Conservation (phyloP, 805 yeast species). For the Ogataea thermomethanolica region DNA sequence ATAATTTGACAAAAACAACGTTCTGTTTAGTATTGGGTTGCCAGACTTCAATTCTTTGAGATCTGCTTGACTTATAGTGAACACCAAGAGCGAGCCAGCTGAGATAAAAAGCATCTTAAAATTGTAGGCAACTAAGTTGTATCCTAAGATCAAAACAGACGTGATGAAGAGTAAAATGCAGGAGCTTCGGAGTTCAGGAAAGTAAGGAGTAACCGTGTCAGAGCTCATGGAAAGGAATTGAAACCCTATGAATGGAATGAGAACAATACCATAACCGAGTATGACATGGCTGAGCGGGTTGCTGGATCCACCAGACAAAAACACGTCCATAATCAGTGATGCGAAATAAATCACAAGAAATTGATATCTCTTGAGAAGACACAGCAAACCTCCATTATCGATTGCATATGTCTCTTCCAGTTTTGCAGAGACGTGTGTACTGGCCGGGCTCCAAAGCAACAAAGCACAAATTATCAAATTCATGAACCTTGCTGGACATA, state of each 20-base stretch:
- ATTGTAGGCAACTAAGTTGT: conserved; percentile 21
- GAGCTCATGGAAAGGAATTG: conserved; percentile 11
- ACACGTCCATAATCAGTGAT: conserved; percentile 17
- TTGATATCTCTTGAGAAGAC: conserved; percentile 17
- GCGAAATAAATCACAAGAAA: conserved; percentile 14
- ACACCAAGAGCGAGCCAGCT: conserved; percentile 29
- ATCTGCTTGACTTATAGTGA: conserved; percentile 31
- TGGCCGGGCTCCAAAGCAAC: conserved; percentile 12
- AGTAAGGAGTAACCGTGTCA: too few species aligned
- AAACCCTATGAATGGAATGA: conserved; percentile 22
- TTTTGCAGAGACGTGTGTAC: conserved; percentile 17
- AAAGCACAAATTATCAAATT: conserved; percentile 24
- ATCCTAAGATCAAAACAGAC: conserved; percentile 10
- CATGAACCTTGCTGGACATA: conserved; percentile 28
- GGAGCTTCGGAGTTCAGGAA: conserved; percentile 11
- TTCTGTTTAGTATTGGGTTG: conserved; percentile 23
- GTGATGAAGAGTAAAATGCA: conserved; percentile 8
- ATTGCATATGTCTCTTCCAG: conserved; percentile 19
- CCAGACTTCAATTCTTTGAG: conserved; percentile 14
- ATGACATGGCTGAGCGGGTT: conserved; percentile 1
- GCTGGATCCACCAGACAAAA: neutral
- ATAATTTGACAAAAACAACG: conserved; percentile 23
- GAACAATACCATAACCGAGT: conserved; percentile 20
- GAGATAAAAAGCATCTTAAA: conserved; percentile 31
- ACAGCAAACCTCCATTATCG: conserved; percentile 9